Evolutionary conservation across 2,329 filamentous ascomycete species (phyloP).

Genomic region (Aspergillus flavus): DNA sequence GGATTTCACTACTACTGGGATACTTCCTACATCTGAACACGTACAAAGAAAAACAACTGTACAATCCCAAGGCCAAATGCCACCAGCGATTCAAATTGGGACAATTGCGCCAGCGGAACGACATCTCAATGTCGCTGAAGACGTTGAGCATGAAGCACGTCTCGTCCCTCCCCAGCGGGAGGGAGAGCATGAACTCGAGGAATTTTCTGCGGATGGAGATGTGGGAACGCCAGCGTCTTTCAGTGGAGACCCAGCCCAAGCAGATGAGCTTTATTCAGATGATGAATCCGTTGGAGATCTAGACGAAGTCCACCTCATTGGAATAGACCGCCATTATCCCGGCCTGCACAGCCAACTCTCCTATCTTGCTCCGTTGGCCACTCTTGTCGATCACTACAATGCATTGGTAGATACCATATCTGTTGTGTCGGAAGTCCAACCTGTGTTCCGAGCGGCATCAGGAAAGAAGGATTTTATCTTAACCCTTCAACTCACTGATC

Average conservation of each 20-base stretch:
- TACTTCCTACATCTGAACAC: conserved; percentile 17
- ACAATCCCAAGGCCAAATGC: background rate
- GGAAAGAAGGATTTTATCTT: conserved; percentile 45
- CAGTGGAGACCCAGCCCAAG: conserved; percentile 9
- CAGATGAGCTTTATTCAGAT: conserved; percentile 15
- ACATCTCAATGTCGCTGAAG: background rate
- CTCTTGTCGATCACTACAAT: conserved; percentile 46
- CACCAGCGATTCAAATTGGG: background rate
- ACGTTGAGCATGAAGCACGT: conserved; percentile 5
- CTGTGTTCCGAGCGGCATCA: conserved; percentile 36
- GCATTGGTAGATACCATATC: conserved; percentile 46
- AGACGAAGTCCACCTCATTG: conserved; percentile 10
- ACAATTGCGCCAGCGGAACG: background rate
- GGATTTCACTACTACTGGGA: background rate
- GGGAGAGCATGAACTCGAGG: conserved; percentile 7
- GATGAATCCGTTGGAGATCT: conserved; percentile 8
- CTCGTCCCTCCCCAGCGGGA: background rate
- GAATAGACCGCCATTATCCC: conserved; percentile 31
- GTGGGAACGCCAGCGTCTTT: background rate
- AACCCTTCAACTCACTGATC: conserved; percentile 48
- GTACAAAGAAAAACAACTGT: conserved; percentile 13
- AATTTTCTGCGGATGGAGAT: background rate
- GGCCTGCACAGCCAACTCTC: conserved; percentile 45
- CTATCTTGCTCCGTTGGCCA: conserved; percentile 48
- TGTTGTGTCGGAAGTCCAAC: conserved; percentile 37